These are phyloP conservation scores for Aspergillus kassunensis DNA, from an alignment of 495 filamentous ascomycete species.

Conservation along the genomic window DNA sequence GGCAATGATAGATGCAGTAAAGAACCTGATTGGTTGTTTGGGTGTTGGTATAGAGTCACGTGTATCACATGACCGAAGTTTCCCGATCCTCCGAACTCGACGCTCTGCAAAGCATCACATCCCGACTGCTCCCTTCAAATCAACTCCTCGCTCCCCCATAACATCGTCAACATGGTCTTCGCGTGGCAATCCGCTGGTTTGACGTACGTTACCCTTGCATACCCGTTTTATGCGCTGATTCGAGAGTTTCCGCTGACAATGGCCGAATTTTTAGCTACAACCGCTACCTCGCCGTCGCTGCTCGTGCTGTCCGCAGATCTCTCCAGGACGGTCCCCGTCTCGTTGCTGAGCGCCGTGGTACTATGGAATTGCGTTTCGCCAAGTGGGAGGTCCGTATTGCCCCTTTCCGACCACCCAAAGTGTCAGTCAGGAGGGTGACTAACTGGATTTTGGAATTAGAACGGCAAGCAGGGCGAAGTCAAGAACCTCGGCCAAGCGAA, in stretches of 20 bases:
- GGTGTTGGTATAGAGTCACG: constrained; percentile 6
- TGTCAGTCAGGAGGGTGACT: constrained; percentile 18
- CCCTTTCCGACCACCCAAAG: constrained; percentile 9
- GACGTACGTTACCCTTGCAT: constrained; percentile 58
- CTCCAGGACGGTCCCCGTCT: constrained; percentile 91
- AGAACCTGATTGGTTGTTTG: background rate
- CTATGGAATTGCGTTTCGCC: constrained; percentile 85
- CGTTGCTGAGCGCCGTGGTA: constrained; percentile 80
- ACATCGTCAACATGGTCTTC: constrained; percentile 80
- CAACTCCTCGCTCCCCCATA: constrained; percentile 23
- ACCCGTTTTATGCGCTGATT: background rate
- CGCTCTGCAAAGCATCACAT: constrained; percentile 33
- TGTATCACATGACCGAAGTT: constrained; percentile 32
- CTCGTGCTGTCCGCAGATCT: constrained; percentile 67
- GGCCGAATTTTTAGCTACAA: constrained; percentile 44
- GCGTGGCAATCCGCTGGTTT: constrained; percentile 98
- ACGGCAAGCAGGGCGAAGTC: constrained; percentile 91
- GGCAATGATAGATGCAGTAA: too few species aligned
- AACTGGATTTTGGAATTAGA: constrained; percentile 49
- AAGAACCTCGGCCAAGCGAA: constrained; percentile 73
- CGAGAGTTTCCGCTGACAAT: constrained; percentile 14
- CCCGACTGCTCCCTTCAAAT: constrained; percentile 28
- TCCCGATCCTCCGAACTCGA: constrained; percentile 44
- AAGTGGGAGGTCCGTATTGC: constrained; percentile 86
- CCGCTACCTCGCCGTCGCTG: constrained; percentile 54